Evolutionary conservation across 306 rosid species (phyloP), one percentile per base, ranked within the genome.

Genomic region (Gynostemma pentaphyllum): DNA sequence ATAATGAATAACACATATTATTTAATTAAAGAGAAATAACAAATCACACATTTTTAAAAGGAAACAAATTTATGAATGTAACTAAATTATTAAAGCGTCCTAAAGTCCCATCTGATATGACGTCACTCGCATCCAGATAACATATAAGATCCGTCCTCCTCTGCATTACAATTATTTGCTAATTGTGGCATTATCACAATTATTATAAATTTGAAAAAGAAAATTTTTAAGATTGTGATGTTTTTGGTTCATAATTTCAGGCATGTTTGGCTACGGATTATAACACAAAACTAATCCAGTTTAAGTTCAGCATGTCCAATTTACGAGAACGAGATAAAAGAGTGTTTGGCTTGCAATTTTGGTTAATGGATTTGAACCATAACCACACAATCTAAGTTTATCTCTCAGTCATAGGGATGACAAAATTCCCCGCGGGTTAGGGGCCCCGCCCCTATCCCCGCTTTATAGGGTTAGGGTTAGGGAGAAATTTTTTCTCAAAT

Each of bases 231-330:
- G 37, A 32, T 32, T 3, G 37, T 32, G 37, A 32, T 7, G 37
- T 32, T 3, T 32, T 7, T 32, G 37, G 37, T 32, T 3, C 7
- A 32, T 1, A 34, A 34, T 10, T 19, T 57, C 19, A 29, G 65
- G 34, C 36, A 19, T 60, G 34, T 60, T 60, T 60, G 65, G 65
- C 48, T 60, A 60, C 65, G 65, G 45, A 60, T 21, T 13, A 39
- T 60, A 60, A 22, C 65, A 46, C 13, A 59, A 37, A 36, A 13
- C 34, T 12, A 13, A 37, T 22, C 65, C 48, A 13, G 21, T 24
- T 39, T 39, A 13, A 22, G 47, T 60, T 60, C 39, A 19, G 21
- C 65, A 60, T 60, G 65, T 60, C 47, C 46, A 8, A 8, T 44
- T n/a, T 55, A 32, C 63, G n/a, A 3, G 37, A 3, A 32, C 37